These are phyloP conservation scores for Mycosphaerella sp. DNA, from an alignment of 2,329 filamentous ascomycete species.

Conservation along the genomic window DNA sequence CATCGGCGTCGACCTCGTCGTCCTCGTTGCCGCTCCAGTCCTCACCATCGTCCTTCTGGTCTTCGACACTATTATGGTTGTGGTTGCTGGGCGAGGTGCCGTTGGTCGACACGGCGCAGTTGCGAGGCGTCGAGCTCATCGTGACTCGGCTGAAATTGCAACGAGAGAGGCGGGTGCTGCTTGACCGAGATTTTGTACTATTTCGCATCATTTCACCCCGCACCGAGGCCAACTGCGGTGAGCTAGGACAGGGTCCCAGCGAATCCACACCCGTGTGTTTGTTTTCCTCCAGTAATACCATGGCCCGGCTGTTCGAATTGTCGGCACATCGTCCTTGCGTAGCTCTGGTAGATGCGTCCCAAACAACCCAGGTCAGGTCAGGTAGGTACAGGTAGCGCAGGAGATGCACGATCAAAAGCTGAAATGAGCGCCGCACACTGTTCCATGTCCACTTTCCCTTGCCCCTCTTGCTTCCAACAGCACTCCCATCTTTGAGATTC, in stretches of 20 bases:
- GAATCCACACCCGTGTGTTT: conserved; percentile 7
- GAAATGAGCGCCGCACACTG: background rate
- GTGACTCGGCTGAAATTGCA: conserved; percentile 12
- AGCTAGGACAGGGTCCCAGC: conserved; percentile 7
- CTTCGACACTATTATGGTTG: conserved; percentile 8
- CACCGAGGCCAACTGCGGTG: conserved; percentile 1
- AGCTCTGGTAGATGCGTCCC: conserved; percentile 3
- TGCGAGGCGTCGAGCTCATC: conserved; percentile 12
- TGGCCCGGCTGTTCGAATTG: conserved; percentile 1
- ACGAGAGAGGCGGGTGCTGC: conserved; percentile 13
- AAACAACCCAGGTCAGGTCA: background rate
- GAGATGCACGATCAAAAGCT: conserved; percentile 8
- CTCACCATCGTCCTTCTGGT: conserved; percentile 24
- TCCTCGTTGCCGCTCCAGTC: conserved; percentile 35
- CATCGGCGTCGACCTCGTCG: conserved; percentile 33
- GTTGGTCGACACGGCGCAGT: conserved; percentile 17
- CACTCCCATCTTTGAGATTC: background rate
- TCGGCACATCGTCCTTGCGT: conserved; percentile 11
- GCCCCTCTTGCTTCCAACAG: background rate
- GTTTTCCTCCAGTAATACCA: background rate
- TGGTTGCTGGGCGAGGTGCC: conserved; percentile 17
- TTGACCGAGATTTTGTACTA: conserved; percentile 12
- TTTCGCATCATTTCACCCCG: background rate
- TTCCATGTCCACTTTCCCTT: background rate
- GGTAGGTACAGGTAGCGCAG: background rate